These are phyloP conservation scores for Excoecaria agallocha DNA, from an alignment of 345 rosid species.

Conservation along the genomic window DNA sequence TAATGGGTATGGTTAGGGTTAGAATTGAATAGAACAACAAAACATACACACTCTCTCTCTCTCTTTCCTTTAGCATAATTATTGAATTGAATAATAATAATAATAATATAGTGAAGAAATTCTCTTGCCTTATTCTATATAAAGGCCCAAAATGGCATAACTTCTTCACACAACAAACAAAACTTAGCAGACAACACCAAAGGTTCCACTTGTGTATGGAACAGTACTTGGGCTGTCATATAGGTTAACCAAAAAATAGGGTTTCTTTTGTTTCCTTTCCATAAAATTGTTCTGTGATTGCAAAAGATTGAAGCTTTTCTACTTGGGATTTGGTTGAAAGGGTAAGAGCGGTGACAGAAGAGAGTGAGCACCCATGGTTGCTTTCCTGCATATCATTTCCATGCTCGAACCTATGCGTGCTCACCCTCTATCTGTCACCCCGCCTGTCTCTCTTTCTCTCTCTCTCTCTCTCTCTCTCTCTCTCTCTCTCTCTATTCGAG, in stretches of 20 bases:
- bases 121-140: conserved; percentile 20
- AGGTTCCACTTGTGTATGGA: no score
- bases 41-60: no score
- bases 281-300: no score
- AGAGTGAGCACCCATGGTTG: conserved; percentile 98
- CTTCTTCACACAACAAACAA: conserved; percentile 8
- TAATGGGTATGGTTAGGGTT: conserved; percentile 12
- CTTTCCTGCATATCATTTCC: conserved; percentile 76
- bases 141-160: conserved; percentile 19
- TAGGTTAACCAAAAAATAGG: neutral
- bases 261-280: no score
- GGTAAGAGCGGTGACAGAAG: conserved; percentile 95
- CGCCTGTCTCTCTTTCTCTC: no score
- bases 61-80: no score
- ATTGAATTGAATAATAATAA: no score
- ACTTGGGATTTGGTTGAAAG: neutral
- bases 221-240: no score
- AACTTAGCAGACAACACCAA: neutral
- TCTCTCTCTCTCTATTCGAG: neutral
- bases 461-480: no score
- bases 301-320: no score
- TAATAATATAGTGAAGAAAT: conserved; percentile 11
- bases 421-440: conserved; percentile 62
- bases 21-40: no score
- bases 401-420: conserved; percentile 91